A percentile compares a stretch with the other conserved stretches of the same genome.
These are phyloP conservation scores for Limonium bicolor DNA, from an alignment of 148 eudicot genomes.

Conservation along the genomic window DNA sequence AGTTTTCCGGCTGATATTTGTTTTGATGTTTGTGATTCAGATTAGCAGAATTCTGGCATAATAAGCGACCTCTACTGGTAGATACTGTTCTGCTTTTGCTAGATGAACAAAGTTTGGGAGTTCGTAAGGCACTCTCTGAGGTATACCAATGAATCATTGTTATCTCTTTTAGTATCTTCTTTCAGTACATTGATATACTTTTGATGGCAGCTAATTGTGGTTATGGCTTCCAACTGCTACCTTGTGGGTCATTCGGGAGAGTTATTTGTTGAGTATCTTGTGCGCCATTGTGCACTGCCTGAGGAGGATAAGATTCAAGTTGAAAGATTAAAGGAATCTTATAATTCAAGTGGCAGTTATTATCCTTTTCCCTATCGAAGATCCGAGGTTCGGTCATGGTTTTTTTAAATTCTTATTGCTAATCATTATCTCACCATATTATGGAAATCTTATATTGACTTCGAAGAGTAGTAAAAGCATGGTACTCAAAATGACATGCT, in stretches of 20 bases:
- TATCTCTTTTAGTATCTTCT: conserved; percentile 1
- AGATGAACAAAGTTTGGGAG: conserved; percentile 70
- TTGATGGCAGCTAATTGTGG: conserved; percentile 66
- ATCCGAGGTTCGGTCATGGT: conserved; percentile 38
- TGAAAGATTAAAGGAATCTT: conserved; percentile 33
- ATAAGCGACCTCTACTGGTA: conserved; percentile 58
- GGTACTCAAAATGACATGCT: no score
- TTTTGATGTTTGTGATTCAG: conserved; percentile 31
- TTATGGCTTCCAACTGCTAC: conserved; percentile 99
- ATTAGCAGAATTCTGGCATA: conserved; percentile 88
- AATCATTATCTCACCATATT: no score
- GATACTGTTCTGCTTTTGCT: conserved; percentile 69
- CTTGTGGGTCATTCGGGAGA: conserved; percentile 92
- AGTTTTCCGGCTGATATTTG: conserved; percentile 8
- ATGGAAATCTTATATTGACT: no score
- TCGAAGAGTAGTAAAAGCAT: no score
- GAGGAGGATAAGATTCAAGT: conserved; percentile 33
- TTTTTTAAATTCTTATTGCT: no score
- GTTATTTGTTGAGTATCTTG: conserved; percentile 84
- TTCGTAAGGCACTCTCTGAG: conserved; percentile 92
- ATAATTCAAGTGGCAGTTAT: conserved; percentile 22
- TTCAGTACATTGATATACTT: conserved; percentile 5
- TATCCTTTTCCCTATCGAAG: conserved; percentile 29
- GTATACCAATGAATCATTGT: conserved; percentile 19
- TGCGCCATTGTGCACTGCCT: conserved; percentile 64